Percentiles rank a stretch among this genome's conserved stretches.
Conservation (phyloP, 2,329 filamentous ascomycete genomes). For the Zopfia rhizophila region DNA sequence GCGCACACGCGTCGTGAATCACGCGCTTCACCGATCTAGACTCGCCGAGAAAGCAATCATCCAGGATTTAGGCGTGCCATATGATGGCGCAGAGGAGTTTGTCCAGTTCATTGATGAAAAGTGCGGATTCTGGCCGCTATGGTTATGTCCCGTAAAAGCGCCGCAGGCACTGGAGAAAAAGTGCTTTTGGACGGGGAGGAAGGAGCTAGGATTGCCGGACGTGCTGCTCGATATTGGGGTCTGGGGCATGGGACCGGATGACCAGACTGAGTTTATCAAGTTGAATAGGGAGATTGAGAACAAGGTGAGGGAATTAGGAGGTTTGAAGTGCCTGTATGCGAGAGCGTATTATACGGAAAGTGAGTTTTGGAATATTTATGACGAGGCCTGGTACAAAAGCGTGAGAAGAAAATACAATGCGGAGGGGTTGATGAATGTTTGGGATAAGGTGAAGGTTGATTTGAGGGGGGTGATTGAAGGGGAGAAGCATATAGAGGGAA, state of each 20-base stretch:
- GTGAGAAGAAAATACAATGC: constrained; percentile 72
- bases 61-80: constrained; percentile 71
- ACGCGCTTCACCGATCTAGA: constrained; percentile 69
- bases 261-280: constrained; percentile 66
- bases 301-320: constrained; percentile 73
- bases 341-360: constrained; percentile 80
- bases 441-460: constrained; percentile 68
- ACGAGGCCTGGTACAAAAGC: constrained; percentile 67
- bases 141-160: constrained; percentile 65
- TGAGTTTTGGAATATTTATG: constrained; percentile 74
- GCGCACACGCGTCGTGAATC: constrained; percentile 70
- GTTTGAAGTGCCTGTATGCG: constrained; percentile 86
- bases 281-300: constrained; percentile 76
- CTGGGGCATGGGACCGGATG: constrained; percentile 77
- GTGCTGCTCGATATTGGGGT: constrained; percentile 62
- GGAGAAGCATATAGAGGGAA: not conserved
- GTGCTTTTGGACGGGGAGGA: constrained; percentile 42
- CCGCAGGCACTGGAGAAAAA: constrained; percentile 33
- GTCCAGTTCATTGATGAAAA: constrained; percentile 61
- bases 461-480: constrained; percentile 46
- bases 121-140: constrained; percentile 66
- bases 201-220: constrained; percentile 38
- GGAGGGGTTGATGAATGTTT: constrained; percentile 69
- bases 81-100: constrained; percentile 62
- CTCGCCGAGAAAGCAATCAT: constrained; percentile 67